A percentile compares a stretch with the other conserved stretches of the same genome.
phyloP scores from a whole-genome alignment of 495 filamentous ascomycete genomes.

The Penicillium macrosclerotiorum region DNA sequence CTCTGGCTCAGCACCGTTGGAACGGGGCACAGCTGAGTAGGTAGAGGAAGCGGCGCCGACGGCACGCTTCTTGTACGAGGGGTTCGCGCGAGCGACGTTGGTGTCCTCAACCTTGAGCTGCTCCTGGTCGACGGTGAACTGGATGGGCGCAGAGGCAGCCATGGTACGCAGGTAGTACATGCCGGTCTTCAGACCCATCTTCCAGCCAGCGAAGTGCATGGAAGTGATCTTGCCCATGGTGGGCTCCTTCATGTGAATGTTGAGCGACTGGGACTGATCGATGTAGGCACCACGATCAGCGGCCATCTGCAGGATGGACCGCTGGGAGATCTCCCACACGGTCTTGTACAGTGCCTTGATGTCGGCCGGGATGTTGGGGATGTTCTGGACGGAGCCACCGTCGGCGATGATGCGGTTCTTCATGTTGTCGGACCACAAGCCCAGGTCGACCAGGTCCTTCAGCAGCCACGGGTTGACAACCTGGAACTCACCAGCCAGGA shows the following conservation, averaged over 20 bases:
- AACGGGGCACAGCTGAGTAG: slow-evolving; percentile 58
- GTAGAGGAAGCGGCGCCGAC: slow-evolving; percentile 45
- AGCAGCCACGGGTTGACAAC: slow-evolving; percentile 99
- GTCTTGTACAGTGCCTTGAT: slow-evolving; percentile 99
- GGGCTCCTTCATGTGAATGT: slow-evolving; percentile 98
- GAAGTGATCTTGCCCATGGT: slow-evolving; percentile 99
- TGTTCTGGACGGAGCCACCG: slow-evolving; percentile 92
- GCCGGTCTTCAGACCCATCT: slow-evolving; percentile 96
- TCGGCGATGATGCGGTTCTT: slow-evolving; percentile 99
- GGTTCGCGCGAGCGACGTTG: slow-evolving; percentile 62
- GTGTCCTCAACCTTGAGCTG: slow-evolving; percentile 87
- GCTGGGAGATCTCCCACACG: slow-evolving; percentile 99
- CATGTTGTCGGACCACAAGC: slow-evolving; percentile 99
- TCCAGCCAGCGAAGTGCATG: slow-evolving; percentile 99
- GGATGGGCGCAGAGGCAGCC: slow-evolving; percentile 93
- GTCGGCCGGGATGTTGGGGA: slow-evolving; percentile 91
- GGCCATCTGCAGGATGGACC: slow-evolving; percentile 92
- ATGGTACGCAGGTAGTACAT: slow-evolving; percentile 99
- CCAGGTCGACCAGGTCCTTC: slow-evolving; percentile 96
- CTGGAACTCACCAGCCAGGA: slow-evolving; percentile 97
- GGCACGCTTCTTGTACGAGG: slow-evolving; percentile 65
- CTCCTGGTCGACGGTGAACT: slow-evolving; percentile 99
- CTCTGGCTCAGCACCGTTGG: slow-evolving; percentile 33
- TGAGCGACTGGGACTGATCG: slow-evolving; percentile 97
- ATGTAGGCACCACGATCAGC: slow-evolving; percentile 98